Base-by-base conservation (phyloP, 78 protist species). In the Dictyostelium brefeldianum region DNA sequence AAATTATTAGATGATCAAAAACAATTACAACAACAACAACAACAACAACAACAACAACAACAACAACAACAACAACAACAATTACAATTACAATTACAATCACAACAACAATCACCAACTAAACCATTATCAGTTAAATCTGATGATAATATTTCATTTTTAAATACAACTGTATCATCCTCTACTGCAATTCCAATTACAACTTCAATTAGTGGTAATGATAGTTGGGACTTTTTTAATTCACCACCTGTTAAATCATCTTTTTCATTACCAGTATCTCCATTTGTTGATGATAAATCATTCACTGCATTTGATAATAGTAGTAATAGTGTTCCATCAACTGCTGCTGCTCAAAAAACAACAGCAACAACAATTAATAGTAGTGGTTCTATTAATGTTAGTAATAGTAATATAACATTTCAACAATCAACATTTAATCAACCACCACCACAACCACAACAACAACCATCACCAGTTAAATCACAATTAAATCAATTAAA, bases 1-100 rank as follows among this genome's bases (percentile, higher is more conserved):
- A 62, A 54, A 78, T 64, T 87, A 56, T 50, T n/a, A 1, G 80
- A 87, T 4, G 93, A 87, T 10, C 70, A 73, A 25, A 84, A 84
- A 59, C 81, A 71, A 54, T 53, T 50, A 25, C 64, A 50, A 27
- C 70, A 48, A 20, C 10, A 12, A 41, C 48, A 79, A 46, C 64
- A 79, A 79, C 64, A 29, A 78, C 29, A 18, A 53, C 71, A 36
- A 59, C 53, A n/a, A 51, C 69, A 51, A 31, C 69, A 51, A 51
- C 87, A 65, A 47, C 73, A 41, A 14, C 50, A 36, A 15, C 54
- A 36, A n/a, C 15, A 17, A n/a, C 43, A 36, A 36, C 43, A 36
- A n/a, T n/a, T n/a, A n/a, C n/a, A n/a, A n/a, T n/a, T n/a, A n/a
- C n/a, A n/a, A n/a, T n/a, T n/a, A n/a, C n/a, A n/a, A n/a, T n/a